These are phyloP conservation scores for Eucalyptus erythrocorys DNA, from an alignment of 345 rosid species.

Conservation along the genomic window DNA sequence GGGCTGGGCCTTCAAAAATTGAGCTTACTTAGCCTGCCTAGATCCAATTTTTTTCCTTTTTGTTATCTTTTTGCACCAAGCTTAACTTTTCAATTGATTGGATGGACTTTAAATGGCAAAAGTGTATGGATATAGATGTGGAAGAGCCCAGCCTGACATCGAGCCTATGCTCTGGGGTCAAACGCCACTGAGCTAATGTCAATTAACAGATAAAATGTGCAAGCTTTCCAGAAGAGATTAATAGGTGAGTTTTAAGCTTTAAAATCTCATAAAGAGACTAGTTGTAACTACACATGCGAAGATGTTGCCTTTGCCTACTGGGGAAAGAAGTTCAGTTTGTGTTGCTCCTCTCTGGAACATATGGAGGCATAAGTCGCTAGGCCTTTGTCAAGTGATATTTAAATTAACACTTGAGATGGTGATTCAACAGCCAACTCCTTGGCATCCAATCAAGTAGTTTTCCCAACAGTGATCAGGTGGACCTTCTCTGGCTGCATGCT, in stretches of 20 bases:
- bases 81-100: not conserved
- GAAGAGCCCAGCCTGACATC: not conserved
- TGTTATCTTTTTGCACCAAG: not conserved
- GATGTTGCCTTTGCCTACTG: not conserved
- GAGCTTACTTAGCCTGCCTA: not conserved
- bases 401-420: not conserved
- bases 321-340: not conserved
- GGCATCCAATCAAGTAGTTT: not conserved
- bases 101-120: not conserved
- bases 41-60: not conserved
- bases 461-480: not conserved
- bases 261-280: not conserved
- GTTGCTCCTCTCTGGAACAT: not conserved
- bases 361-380: not conserved
- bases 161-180: not conserved
- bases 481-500: not conserved
- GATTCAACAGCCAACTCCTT: not conserved
- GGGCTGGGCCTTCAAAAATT: not conserved
- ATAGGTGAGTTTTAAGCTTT: not conserved
- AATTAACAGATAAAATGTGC: not conserved
- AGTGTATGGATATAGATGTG: not conserved
- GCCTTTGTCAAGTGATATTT: not conserved
- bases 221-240: not conserved
- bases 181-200: not conserved
- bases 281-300: not conserved